Percentiles rank a stretch among this genome's conserved stretches.
Evolutionary conservation across 2,329 filamentous ascomycete genomes (phyloP).

Genomic region (Ilyonectria destructans): DNA sequence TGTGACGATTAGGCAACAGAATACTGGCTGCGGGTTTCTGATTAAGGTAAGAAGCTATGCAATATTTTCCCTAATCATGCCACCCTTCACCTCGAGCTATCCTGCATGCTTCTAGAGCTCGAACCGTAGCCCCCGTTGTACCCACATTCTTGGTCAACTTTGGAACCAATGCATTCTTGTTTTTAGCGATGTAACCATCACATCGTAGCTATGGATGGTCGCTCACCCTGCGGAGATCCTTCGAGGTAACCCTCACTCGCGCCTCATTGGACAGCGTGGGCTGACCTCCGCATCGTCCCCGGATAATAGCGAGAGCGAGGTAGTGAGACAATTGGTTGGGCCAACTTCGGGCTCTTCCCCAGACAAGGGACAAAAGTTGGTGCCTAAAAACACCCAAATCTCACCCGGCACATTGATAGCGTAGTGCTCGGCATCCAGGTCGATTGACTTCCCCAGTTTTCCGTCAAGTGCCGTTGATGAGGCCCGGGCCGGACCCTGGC

Average conservation of each 20-base stretch:
- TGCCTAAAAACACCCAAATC: constrained; percentile 20
- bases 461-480: background rate
- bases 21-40: background rate
- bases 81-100: background rate
- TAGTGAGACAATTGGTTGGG: constrained; percentile 18
- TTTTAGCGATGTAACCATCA: constrained; percentile 19
- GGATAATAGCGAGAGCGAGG: constrained; percentile 17
- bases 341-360: constrained; percentile 13
- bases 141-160: background rate
- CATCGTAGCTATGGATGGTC: background rate
- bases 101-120: background rate
- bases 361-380: constrained; percentile 17
- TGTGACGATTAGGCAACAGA: background rate
- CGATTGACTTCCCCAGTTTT: background rate
- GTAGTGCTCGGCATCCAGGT: constrained; percentile 10
- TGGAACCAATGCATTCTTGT: background rate
- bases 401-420: background rate
- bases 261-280: constrained; percentile 13
- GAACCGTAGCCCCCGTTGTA: background rate
- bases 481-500: background rate
- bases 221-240: constrained; percentile 6
- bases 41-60: background rate
- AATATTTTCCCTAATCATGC: constrained; percentile 1
- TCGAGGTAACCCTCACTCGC: constrained; percentile 7
- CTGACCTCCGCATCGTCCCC: constrained; percentile 18